Percentiles rank a stretch among this genome's conserved stretches.
These are phyloP conservation scores for Phialocephala sp. DNA, from an alignment of 2,329 filamentous ascomycete species.

Conservation along the genomic window DNA sequence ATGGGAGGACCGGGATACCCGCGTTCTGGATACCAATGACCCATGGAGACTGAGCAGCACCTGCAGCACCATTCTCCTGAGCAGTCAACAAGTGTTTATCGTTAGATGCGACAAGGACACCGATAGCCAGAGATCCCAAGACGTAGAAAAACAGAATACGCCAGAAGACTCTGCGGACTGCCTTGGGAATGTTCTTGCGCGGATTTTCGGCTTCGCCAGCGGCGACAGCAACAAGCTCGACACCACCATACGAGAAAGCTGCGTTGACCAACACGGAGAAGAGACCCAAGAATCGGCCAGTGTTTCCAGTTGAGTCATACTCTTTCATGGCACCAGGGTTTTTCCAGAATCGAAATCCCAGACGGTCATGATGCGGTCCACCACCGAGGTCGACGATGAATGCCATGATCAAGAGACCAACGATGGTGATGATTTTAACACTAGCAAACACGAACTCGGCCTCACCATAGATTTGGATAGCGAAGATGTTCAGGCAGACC, in stretches of 20 bases:
- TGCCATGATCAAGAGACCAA: constrained; percentile 76
- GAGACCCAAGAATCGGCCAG: constrained; percentile 75
- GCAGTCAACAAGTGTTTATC: constrained; percentile 67
- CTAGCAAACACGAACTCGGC: constrained; percentile 66
- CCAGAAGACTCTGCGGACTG: constrained; percentile 81
- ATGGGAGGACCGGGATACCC: constrained; percentile 65
- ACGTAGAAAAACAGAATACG: constrained; percentile 78
- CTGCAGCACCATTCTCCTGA: constrained; percentile 62
- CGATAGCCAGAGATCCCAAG: constrained; percentile 72
- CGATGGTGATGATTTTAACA: constrained; percentile 61
- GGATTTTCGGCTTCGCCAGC: constrained; percentile 76
- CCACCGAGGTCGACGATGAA: constrained; percentile 85
- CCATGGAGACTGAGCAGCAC: constrained; percentile 72
- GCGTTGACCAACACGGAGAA: constrained; percentile 56
- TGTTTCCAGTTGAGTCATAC: constrained; percentile 63
- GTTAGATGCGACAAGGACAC: constrained; percentile 73
- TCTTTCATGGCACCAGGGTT: constrained; percentile 74
- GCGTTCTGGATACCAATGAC: constrained; percentile 73
- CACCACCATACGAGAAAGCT: constrained; percentile 55
- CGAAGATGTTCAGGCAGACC: constrained; percentile 59
- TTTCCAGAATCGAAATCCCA: constrained; percentile 74
- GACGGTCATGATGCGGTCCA: constrained; percentile 73
- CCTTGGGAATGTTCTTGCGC: constrained; percentile 70
- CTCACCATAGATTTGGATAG: constrained; percentile 63
- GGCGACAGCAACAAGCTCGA: constrained; percentile 50